Evolutionary conservation across 2,329 filamentous ascomycete genomes (phyloP).

Genomic region (Arthrinium phaeospermum): DNA sequence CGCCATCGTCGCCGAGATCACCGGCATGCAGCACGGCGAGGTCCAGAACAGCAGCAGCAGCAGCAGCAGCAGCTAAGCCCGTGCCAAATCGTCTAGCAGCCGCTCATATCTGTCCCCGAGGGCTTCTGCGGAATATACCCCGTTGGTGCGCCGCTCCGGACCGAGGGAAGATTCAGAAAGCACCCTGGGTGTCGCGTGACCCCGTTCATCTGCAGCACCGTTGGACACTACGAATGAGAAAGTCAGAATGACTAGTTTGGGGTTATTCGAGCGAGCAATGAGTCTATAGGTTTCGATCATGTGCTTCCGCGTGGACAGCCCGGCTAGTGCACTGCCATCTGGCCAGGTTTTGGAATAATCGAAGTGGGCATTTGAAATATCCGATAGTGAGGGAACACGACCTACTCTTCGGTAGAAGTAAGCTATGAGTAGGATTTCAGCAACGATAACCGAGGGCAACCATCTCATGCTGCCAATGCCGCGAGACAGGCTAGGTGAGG

Average conservation of each 20-base stretch:
- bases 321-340: background rate
- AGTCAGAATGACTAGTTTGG: too few relatives aligned
- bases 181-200: too few relatives aligned
- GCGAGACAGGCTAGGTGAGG: background rate
- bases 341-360: background rate
- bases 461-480: background rate
- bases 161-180: background rate
- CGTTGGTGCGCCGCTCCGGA: background rate
- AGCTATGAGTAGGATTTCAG: background rate
- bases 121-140: too few relatives aligned
- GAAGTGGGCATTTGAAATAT: background rate
- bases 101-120: background rate
- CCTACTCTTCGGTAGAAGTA: background rate
- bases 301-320: background rate
- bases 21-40: conserved; percentile 18
- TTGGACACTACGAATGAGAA: background rate
- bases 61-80: background rate
- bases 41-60: background rate
- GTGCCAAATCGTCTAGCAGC: background rate
- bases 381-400: background rate
- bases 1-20: conserved; percentile 18
- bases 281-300: background rate
- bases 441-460: background rate
- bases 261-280: background rate
- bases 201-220: background rate